Base-by-base conservation (phyloP, 2,329 filamentous ascomycete species). In the Colletotrichum navitas region DNA sequence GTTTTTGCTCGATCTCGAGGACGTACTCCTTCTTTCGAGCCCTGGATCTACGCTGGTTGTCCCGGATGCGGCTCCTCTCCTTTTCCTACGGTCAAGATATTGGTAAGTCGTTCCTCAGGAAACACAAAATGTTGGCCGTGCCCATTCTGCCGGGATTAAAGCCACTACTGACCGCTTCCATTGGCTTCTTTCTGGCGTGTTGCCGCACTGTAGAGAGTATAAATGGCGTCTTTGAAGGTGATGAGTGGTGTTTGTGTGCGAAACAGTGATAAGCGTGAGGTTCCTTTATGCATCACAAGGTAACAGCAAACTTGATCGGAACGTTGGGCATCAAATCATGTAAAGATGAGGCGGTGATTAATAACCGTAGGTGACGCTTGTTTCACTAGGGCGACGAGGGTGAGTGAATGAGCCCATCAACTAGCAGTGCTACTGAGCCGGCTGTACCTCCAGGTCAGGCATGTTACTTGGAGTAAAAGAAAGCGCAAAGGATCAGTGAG, bases 1-100 rank as follows among this genome's bases (percentile, higher is more conserved):
- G 81, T 71, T 89, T 90, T 65, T 86, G 83, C 80, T 94, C 92
- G 36, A 94, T 86, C 66, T 92, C 90, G 73, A 90, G 85, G 49
- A 94, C 82, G 77, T 94, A 94, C 77, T 93, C 91, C 82, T 92
- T 93, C 74, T 90, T 87, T 45, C 92, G 87, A 56, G 91, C 91
- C 64, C 93, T 89, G n/a, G 91, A 93, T 73, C 92, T 89, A 67
- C 92, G 87, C 79, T 94, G 93, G 76, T 94, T 95, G 76, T 94
- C 91, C 74, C 92, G 88, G 75, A 94, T 91, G 69, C 92, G 90
- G 73, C 61, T 72, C 56, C 60, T 71, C 58, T 72, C 70, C 55
- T 63, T 66, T 63, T 72, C 70, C 70, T 71, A 49, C 51, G 29
- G 34, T 39, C 39, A 39, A 65, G 45, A 34, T 36, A 24, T 69